Percentiles rank a stretch among this genome's conserved stretches.
Conservation (phyloP, 73 alveolate genomes). For the Paramecium tetraurelia region DNA sequence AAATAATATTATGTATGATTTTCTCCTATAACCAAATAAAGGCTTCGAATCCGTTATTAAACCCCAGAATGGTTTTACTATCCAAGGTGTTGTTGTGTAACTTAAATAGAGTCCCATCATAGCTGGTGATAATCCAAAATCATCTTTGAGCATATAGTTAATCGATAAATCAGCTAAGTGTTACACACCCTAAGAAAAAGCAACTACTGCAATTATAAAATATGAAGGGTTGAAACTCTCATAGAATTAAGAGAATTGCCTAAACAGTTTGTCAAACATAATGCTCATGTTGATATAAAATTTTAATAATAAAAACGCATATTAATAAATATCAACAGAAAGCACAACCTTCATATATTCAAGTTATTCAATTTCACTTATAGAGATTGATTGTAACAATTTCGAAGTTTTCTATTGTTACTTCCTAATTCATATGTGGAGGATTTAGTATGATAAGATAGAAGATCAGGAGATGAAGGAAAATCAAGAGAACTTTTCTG, state of each 20-base stretch:
- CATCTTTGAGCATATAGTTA: conserved; percentile 65
- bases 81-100: conserved; percentile 72
- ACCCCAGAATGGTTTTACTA: conserved; percentile 93
- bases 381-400: not conserved
- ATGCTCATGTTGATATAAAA: not conserved
- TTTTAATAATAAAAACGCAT: not conserved
- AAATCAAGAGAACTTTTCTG: conserved; percentile 17
- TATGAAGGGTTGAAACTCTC: not conserved
- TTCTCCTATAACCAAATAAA: conserved; percentile 81
- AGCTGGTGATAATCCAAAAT: conserved; percentile 62
- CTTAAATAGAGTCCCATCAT: conserved; percentile 55
- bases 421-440: not conserved
- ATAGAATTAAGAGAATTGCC: not conserved
- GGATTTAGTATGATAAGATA: not conserved
- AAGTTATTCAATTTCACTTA: not conserved
- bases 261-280: not conserved
- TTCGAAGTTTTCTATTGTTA: not conserved
- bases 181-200: conserved; percentile 32
- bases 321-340: not conserved
- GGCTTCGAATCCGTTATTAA: conserved; percentile 90
- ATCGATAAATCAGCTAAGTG: conserved; percentile 65
- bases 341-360: not conserved
- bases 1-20: conserved; percentile 79
- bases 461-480: conserved; percentile 29
- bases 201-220: not conserved